Conservation (phyloP, 805 yeast species). For the Spathaspora passalidarum region DNA sequence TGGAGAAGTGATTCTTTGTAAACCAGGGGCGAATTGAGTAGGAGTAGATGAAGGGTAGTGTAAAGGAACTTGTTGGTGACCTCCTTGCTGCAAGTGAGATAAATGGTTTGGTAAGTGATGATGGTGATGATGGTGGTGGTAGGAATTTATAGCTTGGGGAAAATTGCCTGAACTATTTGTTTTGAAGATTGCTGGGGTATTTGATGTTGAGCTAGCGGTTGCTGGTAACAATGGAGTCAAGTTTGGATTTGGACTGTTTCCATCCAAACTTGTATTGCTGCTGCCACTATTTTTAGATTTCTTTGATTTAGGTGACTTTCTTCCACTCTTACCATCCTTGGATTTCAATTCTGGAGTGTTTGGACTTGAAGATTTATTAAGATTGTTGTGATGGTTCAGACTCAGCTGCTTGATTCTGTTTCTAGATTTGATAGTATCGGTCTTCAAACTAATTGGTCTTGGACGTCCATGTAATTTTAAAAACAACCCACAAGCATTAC, state of each 20-base stretch:
- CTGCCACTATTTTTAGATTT: slow-evolving; percentile 10
- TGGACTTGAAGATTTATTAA: slow-evolving; percentile 42
- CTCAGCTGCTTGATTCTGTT: slow-evolving; percentile 66
- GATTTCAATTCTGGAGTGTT: slow-evolving; percentile 57
- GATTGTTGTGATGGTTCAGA: slow-evolving; percentile 16
- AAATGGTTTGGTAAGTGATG: slow-evolving; percentile 22
- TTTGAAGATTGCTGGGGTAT: slow-evolving; percentile 2
- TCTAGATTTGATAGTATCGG: slow-evolving; percentile 89
- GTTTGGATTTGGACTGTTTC: slow-evolving; percentile 3
- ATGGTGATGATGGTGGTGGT: slow-evolving; percentile 12
- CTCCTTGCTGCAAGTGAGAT: slow-evolving; percentile 11
- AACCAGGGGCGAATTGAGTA: slow-evolving; percentile 64
- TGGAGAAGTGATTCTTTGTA: slow-evolving; percentile 64
- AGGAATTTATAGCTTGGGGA: not conserved
- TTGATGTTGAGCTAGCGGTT: slow-evolving; percentile 9
- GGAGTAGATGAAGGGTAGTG: slow-evolving; percentile 71
- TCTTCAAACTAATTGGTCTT: slow-evolving; percentile 85
- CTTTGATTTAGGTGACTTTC: slow-evolving; percentile 22
- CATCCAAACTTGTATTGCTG: slow-evolving; percentile 7
- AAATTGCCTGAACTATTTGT: slow-evolving; percentile 1
- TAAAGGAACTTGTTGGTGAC: slow-evolving; percentile 46
- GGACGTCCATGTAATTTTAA: slow-evolving; percentile 89
- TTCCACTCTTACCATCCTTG: slow-evolving; percentile 24
- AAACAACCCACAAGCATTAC: slow-evolving; percentile 93
- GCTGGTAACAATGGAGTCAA: slow-evolving; percentile 31